Base-by-base conservation (phyloP, 2,329 filamentous ascomycete species). In the Cladosporium sp. region DNA sequence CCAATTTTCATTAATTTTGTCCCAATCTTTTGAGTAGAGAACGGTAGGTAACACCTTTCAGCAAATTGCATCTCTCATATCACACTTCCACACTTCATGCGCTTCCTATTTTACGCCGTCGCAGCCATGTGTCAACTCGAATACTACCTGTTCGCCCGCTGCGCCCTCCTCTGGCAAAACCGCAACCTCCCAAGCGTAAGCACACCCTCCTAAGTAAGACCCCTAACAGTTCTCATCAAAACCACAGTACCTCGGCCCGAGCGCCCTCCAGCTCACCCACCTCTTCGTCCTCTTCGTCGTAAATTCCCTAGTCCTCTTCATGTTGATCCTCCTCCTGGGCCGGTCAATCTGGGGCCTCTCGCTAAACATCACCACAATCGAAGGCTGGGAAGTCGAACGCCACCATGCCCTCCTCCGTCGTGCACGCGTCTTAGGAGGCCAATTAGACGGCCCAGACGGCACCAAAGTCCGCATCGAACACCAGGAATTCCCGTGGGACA, bases 401-500 rank as follows among this genome's bases (percentile, higher is more conserved):
- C 74, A 77, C 54, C 61, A 67, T 7, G 70, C 73, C 3, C 60
- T 76, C 1, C 54, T 76, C 4, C 65, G 72, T 3, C 69, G 74
- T 13, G 70, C 73, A 2, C 61, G 69, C 4, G 63, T 68, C 32
- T 72, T 79, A 16, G 81, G 82, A 1, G 82, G 82, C 5, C 79
- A 73, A 58, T 68, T 75, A 38, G 67, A 79, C 30, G 78, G 74
- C 0, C 79, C 80, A 0, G 77, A 82, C 38, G 82, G 82, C 2
- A 65, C 67, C 2, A 71, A 72, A 50, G 55, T 83, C 2, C 69
- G 73, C 9, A 76, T 86, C 38, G 73, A 78, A 51, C 78, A 75
- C 47, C 79, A 91, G 59, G 86, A 92, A 66, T 93, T 89, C 59
- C 88, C 88, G 0, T 93, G 90, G 68, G 88, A 94, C 61, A 70